Evolutionary conservation across 2,329 filamentous ascomycete genomes (phyloP).

Genomic region (Alternaria gaisen): DNA sequence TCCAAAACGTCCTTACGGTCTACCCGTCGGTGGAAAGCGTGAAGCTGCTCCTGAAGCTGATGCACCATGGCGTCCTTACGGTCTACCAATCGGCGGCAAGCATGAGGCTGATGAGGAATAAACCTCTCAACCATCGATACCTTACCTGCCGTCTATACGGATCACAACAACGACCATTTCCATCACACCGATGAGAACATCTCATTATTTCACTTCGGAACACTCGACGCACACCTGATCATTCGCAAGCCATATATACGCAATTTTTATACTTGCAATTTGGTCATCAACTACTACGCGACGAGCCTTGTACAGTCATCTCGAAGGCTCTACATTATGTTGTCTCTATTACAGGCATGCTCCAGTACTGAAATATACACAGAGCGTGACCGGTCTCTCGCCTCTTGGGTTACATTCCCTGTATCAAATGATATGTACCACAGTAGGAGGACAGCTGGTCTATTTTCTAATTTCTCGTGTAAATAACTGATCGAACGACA

Average conservation of each 20-base stretch:
- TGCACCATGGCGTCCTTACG: not conserved
- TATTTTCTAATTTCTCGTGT: slow-evolving; percentile 13
- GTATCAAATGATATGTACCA: slow-evolving; percentile 7
- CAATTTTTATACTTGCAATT: not conserved
- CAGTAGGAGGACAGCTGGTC: slow-evolving; percentile 11
- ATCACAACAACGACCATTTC: not conserved
- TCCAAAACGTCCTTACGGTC: slow-evolving; percentile 19
- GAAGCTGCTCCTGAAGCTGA: slow-evolving; percentile 38
- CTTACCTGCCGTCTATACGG: not conserved
- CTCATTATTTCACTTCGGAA: slow-evolving; percentile 7
- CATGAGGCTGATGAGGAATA: slow-evolving; percentile 31
- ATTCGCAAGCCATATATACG: not conserved
- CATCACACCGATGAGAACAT: not conserved
- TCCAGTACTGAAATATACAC: not conserved
- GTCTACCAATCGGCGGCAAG: slow-evolving; percentile 15
- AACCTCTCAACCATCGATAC: not conserved
- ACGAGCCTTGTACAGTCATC: slow-evolving; percentile 10
- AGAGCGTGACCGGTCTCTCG: slow-evolving; percentile 16
- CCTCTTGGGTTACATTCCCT: slow-evolving; percentile 3
- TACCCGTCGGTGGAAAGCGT: slow-evolving; percentile 39
- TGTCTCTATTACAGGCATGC: not conserved
- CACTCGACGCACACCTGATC: slow-evolving; percentile 4
- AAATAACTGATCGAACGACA: not conserved
- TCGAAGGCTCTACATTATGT: slow-evolving; percentile 10
- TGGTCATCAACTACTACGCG: not conserved